Evolutionary conservation across 2,329 filamentous ascomycete genomes (phyloP), one percentile per base, ranked within the genome.

Genomic region (Penicillium verrucosum): DNA sequence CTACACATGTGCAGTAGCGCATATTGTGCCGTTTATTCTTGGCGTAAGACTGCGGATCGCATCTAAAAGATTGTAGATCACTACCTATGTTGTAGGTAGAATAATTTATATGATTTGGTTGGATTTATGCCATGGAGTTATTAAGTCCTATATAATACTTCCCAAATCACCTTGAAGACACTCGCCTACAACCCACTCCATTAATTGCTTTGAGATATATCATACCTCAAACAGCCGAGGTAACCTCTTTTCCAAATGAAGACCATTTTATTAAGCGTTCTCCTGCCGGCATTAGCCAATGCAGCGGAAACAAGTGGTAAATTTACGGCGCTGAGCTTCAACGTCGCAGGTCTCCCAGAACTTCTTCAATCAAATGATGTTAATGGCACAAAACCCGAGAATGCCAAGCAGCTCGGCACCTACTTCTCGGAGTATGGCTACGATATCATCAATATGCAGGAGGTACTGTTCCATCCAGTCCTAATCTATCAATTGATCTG

Each of bases 401-500:
- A 88, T 69, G 77, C 84, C 1, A 74, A 74, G 10, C 69, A 73
- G 29, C 86, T 88, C 47, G 86, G 86, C 0, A 67, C 76, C 5
- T 76, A 81, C 51, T 83, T 89, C 63, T 74, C 81, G 5, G 61
- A 82, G 65, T 81, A 85, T 56, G 78, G 73, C 54, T 86, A 83
- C 71, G 83, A 86, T 61, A 73, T 89, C 29, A 84, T 88, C 67
- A 79, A 89, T 61, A 75, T 86, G 14, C 86, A 89, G 68, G 86
- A 88, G 76, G 80, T 80, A 59, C 25, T 60, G 8, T 6, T 6
- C 3, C 3, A 34, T 3, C 7, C 1, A 25, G 6, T 16, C 37
- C 25, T 11, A 23, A n/a, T 32, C 25, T n/a, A 37, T 11, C 16
- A 32, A 32, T 23, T 47, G 21, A 48, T n/a, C 34, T 38, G 18